phyloP scores from a whole-genome alignment of 2,329 filamentous ascomycete species.

The Colletotrichum sp. region DNA sequence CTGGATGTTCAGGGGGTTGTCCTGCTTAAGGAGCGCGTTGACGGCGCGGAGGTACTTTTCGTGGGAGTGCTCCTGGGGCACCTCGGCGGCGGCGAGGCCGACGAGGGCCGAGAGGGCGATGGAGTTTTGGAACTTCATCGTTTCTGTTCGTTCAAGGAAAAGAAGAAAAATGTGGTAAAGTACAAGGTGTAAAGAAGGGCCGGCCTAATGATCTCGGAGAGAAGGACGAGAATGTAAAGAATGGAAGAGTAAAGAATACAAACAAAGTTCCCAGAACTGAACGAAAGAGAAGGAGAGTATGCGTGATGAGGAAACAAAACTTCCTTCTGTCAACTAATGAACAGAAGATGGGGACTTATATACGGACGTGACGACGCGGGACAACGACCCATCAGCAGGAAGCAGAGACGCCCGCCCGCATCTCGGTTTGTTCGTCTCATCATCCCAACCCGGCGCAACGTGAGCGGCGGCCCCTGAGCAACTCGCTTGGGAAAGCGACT shows the following conservation, averaged over 20 bases:
- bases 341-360: conserved; percentile 1
- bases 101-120: conserved; percentile 16
- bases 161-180: not conserved
- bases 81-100: conserved; percentile 37
- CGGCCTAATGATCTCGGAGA: conserved; percentile 19
- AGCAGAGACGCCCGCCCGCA: not conserved
- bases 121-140: conserved; percentile 22
- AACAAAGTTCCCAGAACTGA: conserved; percentile 24
- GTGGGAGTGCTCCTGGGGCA: conserved; percentile 64
- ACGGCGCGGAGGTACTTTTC: conserved; percentile 51
- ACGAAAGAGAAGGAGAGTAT: conserved; percentile 17
- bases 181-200: conserved; percentile 14
- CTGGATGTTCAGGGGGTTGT: conserved; percentile 57
- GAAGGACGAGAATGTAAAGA: conserved; percentile 5
- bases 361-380: not conserved
- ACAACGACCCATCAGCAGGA: not conserved
- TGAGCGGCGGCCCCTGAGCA: not conserved
- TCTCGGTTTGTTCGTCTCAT: conserved; percentile 5
- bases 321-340: not conserved
- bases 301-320: not conserved
- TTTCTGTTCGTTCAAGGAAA: not conserved
- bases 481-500: not conserved
- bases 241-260: conserved; percentile 6
- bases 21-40: conserved; percentile 46
- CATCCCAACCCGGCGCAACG: not conserved